Conservation (phyloP, 805 yeast genomes). For the Sugiyamaella mastotermitis region DNA sequence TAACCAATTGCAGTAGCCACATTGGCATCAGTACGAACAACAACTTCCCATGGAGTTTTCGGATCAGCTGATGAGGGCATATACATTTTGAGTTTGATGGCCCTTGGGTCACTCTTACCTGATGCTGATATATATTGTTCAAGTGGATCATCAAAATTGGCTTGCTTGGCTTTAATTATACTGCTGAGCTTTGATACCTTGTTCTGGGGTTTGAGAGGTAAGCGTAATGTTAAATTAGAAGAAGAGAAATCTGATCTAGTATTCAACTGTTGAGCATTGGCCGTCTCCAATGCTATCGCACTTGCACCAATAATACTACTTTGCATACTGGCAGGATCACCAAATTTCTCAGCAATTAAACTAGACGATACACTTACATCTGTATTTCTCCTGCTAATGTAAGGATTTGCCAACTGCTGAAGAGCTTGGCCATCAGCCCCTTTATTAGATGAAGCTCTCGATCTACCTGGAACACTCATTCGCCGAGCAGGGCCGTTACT, state of each 20-base stretch:
- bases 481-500: conserved; percentile 5
- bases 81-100: conserved; percentile 29
- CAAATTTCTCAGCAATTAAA: conserved; percentile 4
- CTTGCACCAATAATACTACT: no score
- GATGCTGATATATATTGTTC: conserved; percentile 32
- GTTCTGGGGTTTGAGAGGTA: background rate
- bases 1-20: conserved; percentile 55
- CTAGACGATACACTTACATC: conserved; percentile 4
- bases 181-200: conserved; percentile 22
- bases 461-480: conserved; percentile 8
- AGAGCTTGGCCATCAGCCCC: background rate
- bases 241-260: no score
- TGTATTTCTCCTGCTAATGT: conserved; percentile 5
- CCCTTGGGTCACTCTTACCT: conserved; percentile 30
- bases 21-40: conserved; percentile 33
- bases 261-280: no score
- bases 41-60: conserved; percentile 27
- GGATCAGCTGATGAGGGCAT: conserved; percentile 30
- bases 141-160: conserved; percentile 29
- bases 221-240: no score
- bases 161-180: conserved; percentile 26
- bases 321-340: no score
- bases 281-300: no score
- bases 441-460: conserved; percentile 7
- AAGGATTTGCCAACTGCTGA: background rate